A percentile compares a stretch with the other conserved stretches of the same genome.
These are phyloP conservation scores for Ambrosia artemisiifolia DNA, from an alignment of 129 eudicot species.

Conservation along the genomic window DNA sequence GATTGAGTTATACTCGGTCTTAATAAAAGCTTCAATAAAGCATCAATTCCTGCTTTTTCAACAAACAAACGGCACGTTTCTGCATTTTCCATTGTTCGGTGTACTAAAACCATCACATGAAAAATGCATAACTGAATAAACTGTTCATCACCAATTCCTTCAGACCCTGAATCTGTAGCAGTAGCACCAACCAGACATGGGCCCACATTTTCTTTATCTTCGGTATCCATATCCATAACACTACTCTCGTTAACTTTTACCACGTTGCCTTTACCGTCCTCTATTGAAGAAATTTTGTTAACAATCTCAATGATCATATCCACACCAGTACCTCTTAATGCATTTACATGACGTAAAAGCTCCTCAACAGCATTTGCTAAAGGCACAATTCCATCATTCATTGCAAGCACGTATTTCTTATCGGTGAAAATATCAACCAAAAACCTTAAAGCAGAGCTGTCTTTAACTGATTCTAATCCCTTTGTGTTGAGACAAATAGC, in stretches of 20 bases:
- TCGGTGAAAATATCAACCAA: constrained; percentile 72
- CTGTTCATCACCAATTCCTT: constrained; percentile 68
- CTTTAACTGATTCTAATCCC: constrained; percentile 87
- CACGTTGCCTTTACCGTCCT: constrained; percentile 40
- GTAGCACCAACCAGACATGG: constrained; percentile 36
- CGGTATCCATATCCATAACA: constrained; percentile 77
- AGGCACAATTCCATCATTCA: constrained; percentile 89
- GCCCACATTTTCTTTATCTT: constrained; percentile 58
- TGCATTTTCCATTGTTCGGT: constrained; percentile 93
- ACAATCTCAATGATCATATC: constrained; percentile 79
- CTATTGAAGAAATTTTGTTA: constrained; percentile 53
- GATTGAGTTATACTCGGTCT: constrained; percentile 85
- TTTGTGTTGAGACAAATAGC: constrained; percentile 92
- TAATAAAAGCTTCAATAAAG: constrained; percentile 73
- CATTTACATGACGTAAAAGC: constrained; percentile 86
- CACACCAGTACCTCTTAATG: constrained; percentile 76
- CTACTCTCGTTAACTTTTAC: constrained; percentile 49
- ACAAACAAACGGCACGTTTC: constrained; percentile 96
- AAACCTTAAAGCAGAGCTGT: constrained; percentile 64
- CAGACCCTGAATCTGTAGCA: constrained; percentile 38
- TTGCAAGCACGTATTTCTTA: constrained; percentile 67
- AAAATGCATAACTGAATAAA: constrained; percentile 74
- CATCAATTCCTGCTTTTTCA: constrained; percentile 83
- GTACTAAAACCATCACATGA: constrained; percentile 93
- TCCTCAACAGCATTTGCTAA: constrained; percentile 96